phyloP scores from a whole-genome alignment of 441 rosid genomes.

The Syzygium syzygioides region DNA sequence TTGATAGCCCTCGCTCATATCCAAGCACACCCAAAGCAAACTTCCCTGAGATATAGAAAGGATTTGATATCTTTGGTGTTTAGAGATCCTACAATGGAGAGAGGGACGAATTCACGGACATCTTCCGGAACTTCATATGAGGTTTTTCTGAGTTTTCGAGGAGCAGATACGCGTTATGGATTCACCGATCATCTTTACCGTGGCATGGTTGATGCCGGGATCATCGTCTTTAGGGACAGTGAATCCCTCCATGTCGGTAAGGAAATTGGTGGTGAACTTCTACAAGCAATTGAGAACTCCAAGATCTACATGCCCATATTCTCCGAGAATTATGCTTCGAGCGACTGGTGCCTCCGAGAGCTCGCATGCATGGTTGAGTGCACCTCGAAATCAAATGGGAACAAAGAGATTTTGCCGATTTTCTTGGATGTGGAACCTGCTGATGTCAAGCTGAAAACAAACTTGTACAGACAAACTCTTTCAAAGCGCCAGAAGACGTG shows the following conservation, averaged over 20 bases:
- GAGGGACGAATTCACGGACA: too few relatives aligned
- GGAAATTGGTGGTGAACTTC: background rate
- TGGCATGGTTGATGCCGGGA: too few relatives aligned
- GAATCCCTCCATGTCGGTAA: background rate
- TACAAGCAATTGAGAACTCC: background rate
- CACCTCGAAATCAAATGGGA: background rate
- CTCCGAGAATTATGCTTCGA: background rate
- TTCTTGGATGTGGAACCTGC: background rate
- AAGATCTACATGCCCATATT: background rate
- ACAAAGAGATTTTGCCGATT: background rate
- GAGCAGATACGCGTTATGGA: too few relatives aligned
- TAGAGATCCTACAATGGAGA: too few relatives aligned
- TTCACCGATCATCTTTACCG: too few relatives aligned
- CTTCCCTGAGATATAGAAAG: background rate
- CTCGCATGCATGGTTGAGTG: background rate
- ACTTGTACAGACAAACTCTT: fast-evolving
- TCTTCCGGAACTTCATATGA: too few relatives aligned
- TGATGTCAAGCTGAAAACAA: background rate
- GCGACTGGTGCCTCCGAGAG: background rate
- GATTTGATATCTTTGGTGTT: too few relatives aligned
- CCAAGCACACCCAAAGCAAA: background rate
- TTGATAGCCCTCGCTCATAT: fast-evolving
- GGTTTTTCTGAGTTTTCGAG: too few relatives aligned
- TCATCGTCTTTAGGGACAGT: background rate
- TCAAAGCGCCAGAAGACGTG: background rate